Evolutionary conservation across 75 land plant genomes (phyloP).

Genomic region (Pseudotsuga menziesii): DNA sequence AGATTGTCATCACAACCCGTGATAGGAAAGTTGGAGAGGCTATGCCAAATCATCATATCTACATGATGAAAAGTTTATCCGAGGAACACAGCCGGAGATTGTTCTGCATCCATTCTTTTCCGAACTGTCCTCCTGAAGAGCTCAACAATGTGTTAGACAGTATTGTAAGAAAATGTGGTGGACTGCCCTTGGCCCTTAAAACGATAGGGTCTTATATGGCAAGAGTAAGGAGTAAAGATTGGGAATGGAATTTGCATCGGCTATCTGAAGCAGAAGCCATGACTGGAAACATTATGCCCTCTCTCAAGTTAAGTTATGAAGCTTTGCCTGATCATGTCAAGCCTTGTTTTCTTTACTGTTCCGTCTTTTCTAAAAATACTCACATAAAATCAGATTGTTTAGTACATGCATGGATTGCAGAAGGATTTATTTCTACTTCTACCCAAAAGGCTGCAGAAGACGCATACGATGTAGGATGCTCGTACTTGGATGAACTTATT

Average conservation of each 20-base stretch:
- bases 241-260: not conserved
- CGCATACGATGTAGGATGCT: not conserved
- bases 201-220: not conserved
- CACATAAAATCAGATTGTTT: not conserved
- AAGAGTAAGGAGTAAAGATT: not conserved
- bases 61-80: not conserved
- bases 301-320: not conserved
- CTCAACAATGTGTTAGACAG: not conserved
- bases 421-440: not conserved
- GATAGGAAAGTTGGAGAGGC: not conserved
- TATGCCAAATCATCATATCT: not conserved
- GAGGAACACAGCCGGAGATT: not conserved
- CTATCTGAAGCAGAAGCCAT: not conserved
- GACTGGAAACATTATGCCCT: not conserved
- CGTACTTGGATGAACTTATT: not conserved
- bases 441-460: not conserved
- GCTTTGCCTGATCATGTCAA: slow-evolving; percentile 1
- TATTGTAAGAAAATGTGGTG: not conserved
- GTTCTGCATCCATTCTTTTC: not conserved
- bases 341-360: slow-evolving; percentile 1
- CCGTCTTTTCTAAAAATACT: not conserved
- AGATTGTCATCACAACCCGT: not conserved
- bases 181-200: not conserved
- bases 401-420: not conserved
- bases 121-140: too few relatives aligned